Base-by-base conservation (phyloP, 2,329 filamentous ascomycete species). In the Trichoderma pleuroti region DNA sequence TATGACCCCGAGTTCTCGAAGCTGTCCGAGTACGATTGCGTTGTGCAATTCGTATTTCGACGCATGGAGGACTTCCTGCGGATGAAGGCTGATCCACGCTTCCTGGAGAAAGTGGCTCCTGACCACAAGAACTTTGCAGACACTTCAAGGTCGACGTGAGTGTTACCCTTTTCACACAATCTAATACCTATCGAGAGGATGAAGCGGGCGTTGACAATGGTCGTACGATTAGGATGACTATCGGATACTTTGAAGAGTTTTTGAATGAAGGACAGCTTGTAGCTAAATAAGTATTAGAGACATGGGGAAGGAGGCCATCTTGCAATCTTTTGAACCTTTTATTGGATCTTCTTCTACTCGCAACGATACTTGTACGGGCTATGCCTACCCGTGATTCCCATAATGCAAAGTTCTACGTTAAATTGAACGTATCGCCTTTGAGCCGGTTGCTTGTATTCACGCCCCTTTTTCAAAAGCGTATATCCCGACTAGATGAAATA, bases 101-200 rank as follows among this genome's bases (percentile, higher is more conserved):
- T 68, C 63, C 14, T 68, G 42, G 56, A 72, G 49, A 68, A 65
- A 18, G 63, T 72, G 6, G 63, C 63, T 5, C 68, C 68, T 2
- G 71, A 72, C 24, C 71, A 72, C 56, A 52, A 49, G 10, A 68
- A 71, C 1, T 72, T 72, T 68, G 71, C 71, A 16, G 71, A 72
- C 26, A 72, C 68, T 30, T 36, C 34, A 16, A 54, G 65, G 49
- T 68, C 61, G 12, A 71, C 70, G 70, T 71, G 42, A 69, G 70
- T 66, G 70, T 66, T n/a, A 18, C n/a, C 30, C 7, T 4, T 21
- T 24, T 14, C n/a, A 54, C 2, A 8, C n/a, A 16, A 26, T 10
- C 10, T 14, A 2, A 39, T 42, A 6, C 5, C n/a, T 16, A 21
- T 46, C 11, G 18, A 14, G 61, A 1, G 3, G 16, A 34, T 24